These are phyloP conservation scores for Eutypa lata DNA, from an alignment of 2,329 filamentous ascomycete genomes.

Conservation along the genomic window DNA sequence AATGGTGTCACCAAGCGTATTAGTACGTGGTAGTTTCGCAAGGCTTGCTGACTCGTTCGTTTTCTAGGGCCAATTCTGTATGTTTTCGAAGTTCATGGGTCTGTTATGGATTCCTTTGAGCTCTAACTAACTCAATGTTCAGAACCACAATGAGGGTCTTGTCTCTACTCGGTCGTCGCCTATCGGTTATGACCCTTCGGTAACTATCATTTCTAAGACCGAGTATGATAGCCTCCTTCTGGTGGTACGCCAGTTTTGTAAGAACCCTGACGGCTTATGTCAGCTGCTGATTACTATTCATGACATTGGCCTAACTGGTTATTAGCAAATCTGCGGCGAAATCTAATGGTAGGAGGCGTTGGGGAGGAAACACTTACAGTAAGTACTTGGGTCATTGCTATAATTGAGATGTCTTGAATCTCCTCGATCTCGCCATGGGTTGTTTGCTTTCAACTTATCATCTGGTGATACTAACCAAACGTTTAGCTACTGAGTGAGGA, in stretches of 20 bases:
- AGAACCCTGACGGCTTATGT: slow-evolving; percentile 11
- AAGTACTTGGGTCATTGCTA: slow-evolving; percentile 18
- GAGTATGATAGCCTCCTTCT: slow-evolving; percentile 61
- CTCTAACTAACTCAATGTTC: slow-evolving; percentile 8
- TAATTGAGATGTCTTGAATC: not conserved
- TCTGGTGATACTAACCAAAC: slow-evolving; percentile 5
- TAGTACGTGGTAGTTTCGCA: not conserved
- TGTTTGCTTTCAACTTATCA: slow-evolving; percentile 12
- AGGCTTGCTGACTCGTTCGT: slow-evolving; percentile 13
- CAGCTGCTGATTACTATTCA: not conserved
- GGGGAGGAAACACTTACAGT: slow-evolving; percentile 44
- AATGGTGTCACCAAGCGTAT: not conserved
- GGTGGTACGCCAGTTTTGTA: slow-evolving; percentile 54
- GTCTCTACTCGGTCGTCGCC: slow-evolving; percentile 13
- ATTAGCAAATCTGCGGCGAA: slow-evolving; percentile 43
- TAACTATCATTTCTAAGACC: slow-evolving; percentile 52
- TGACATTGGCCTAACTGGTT: slow-evolving; percentile 11
- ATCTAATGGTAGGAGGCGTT: slow-evolving; percentile 48
- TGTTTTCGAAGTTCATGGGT: slow-evolving; percentile 9
- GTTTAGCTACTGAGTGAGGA: slow-evolving; percentile 19
- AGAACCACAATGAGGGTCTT: slow-evolving; percentile 15
- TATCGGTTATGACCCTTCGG: slow-evolving; percentile 34
- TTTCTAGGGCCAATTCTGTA: slow-evolving; percentile 26
- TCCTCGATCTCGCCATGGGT: slow-evolving; percentile 4
- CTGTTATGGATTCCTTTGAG: slow-evolving; percentile 1